Evolutionary conservation across 2,329 filamentous ascomycete species (phyloP).

Genomic region (Madurella mycetomatis): DNA sequence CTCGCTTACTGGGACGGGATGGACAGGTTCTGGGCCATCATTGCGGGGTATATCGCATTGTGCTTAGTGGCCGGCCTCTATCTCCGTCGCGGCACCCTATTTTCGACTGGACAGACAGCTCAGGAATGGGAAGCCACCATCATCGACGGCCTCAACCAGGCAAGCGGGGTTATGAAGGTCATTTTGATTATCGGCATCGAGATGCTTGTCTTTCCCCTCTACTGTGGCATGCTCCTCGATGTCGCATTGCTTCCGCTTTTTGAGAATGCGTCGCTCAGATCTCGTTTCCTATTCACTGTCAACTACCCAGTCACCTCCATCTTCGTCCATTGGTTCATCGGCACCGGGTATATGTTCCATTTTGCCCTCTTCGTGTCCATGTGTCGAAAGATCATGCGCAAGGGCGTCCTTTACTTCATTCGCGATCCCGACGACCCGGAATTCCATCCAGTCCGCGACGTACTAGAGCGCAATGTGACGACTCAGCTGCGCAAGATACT

Average conservation of each 20-base stretch:
- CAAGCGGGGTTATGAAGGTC: constrained; percentile 94
- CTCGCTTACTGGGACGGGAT: constrained; percentile 64
- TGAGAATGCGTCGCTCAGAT: constrained; percentile 70
- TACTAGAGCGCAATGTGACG: constrained; percentile 85
- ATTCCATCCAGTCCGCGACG: constrained; percentile 95
- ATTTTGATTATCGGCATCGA: constrained; percentile 98
- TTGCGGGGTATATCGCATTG: constrained; percentile 76
- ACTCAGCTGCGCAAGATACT: constrained; percentile 94
- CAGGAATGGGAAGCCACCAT: constrained; percentile 70
- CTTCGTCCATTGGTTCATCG: constrained; percentile 98
- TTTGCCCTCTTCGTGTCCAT: constrained; percentile 98
- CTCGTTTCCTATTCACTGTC: constrained; percentile 72
- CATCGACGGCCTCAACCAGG: constrained; percentile 82
- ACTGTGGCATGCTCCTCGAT: constrained; percentile 89
- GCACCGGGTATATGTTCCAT: constrained; percentile 99
- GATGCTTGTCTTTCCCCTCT: constrained; percentile 95
- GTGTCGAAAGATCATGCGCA: constrained; percentile 96
- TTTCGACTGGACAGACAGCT: constrained; percentile 54
- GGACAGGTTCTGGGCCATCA: constrained; percentile 66
- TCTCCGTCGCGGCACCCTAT: constrained; percentile 65
- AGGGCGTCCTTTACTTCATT: constrained; percentile 95
- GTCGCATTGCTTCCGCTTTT: constrained; percentile 86
- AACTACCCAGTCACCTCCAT: constrained; percentile 82
- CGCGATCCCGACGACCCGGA: constrained; percentile 96
- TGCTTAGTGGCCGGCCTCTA: constrained; percentile 73